Conservation (phyloP, 305 asterid species). For the Stenogyne calaminthoides region DNA sequence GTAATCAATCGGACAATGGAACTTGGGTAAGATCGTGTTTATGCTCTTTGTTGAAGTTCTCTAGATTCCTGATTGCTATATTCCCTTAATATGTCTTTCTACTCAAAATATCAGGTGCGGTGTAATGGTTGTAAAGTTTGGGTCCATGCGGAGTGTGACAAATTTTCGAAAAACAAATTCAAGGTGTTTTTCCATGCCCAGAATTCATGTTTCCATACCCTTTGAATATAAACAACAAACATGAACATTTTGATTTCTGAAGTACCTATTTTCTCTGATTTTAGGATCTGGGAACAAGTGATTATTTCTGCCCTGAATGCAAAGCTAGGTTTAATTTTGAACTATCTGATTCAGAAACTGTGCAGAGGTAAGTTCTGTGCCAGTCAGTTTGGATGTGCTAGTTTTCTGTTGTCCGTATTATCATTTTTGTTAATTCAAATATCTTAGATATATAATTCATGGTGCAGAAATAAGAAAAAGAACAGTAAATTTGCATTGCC, state of each 20-base stretch:
- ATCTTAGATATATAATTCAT: conserved; percentile 25
- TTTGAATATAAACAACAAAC: conserved; percentile 17
- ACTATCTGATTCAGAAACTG: conserved; percentile 86
- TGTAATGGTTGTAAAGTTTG: conserved; percentile 97
- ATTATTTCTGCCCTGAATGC: conserved; percentile 97
- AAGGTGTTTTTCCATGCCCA: conserved; percentile 52
- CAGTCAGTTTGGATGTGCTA: conserved; percentile 25
- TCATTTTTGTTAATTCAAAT: conserved; percentile 19
- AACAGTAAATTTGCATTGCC: conserved; percentile 58
- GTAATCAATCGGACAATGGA: conserved; percentile 77
- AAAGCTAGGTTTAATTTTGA: conserved; percentile 90
- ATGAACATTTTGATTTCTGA: conserved; percentile 23
- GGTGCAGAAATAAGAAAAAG: conserved; percentile 66
- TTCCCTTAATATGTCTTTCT: conserved; percentile 22
- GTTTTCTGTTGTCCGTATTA: conserved; percentile 1
- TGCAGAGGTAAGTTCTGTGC: conserved; percentile 55
- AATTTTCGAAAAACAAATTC: conserved; percentile 51
- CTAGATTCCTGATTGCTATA: conserved; percentile 24
- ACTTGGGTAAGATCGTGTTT: conserved; percentile 78
- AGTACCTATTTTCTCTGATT: conserved; percentile 35
- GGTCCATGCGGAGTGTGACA: conserved; percentile 98
- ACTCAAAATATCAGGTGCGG: conserved; percentile 54
- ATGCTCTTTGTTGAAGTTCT: conserved; percentile 25
- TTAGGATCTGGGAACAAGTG: conserved; percentile 65
- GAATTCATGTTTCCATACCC: conserved; percentile 22